Conservation (phyloP, 371 early-diverging fungal species). For the Circinella umbellata region DNA sequence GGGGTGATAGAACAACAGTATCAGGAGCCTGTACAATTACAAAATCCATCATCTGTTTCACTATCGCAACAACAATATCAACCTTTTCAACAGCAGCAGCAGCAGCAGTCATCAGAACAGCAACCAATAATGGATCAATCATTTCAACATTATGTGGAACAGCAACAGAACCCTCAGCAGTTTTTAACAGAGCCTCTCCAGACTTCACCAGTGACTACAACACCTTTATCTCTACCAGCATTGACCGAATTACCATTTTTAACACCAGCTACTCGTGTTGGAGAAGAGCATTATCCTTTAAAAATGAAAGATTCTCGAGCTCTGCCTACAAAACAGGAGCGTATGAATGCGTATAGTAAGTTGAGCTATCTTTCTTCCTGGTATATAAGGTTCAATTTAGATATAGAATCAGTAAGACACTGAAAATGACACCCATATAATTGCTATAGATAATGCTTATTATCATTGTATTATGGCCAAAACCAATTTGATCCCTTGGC, state of each 20-base stretch:
- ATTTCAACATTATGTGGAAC: background rate
- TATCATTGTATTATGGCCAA: conserved; percentile 28
- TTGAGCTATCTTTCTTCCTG: background rate
- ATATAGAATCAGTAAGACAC: background rate
- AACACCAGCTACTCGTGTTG: conserved; percentile 19
- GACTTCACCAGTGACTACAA: background rate
- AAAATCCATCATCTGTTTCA: too few relatives aligned
- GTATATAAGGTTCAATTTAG: background rate
- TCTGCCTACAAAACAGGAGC: conserved; percentile 13
- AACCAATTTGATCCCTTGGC: conserved; percentile 31
- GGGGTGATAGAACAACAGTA: too few relatives aligned
- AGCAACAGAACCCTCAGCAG: background rate
- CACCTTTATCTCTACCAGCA: background rate
- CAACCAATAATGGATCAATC: too few relatives aligned
- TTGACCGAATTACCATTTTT: conserved; percentile 8
- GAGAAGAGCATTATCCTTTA: conserved; percentile 13
- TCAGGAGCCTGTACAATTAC: too few relatives aligned
- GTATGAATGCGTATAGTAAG: conserved; percentile 22
- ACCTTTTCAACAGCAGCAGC: background rate
- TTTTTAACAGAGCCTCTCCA: background rate
- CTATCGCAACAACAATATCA: background rate
- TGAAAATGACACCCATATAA: background rate
- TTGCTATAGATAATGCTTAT: conserved; percentile 28
- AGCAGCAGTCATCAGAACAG: background rate
- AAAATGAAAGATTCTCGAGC: conserved; percentile 11